Evolutionary conservation across 371 early-diverging fungal species (phyloP).

Genomic region (Cladochytrium tenue): DNA sequence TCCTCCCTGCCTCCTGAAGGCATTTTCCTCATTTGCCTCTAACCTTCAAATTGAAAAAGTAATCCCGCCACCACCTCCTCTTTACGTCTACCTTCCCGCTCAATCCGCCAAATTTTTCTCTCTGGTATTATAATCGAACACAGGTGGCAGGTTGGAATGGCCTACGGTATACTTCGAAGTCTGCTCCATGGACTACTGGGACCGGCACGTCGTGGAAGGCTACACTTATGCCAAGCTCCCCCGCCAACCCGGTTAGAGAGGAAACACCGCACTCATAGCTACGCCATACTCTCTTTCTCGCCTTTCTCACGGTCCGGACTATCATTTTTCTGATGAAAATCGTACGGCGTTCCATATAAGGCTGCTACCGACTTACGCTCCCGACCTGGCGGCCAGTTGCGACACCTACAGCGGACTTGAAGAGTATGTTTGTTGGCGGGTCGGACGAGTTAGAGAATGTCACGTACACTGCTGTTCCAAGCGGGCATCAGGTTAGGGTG

Average conservation of each 20-base stretch:
- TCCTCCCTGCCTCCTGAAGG: too few species aligned
- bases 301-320: too few species aligned
- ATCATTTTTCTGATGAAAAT: too few species aligned
- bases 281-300: too few species aligned
- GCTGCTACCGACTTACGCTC: constrained; percentile 22
- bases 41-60: too few species aligned
- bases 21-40: too few species aligned
- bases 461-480: constrained; percentile 18
- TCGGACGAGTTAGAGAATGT: constrained; percentile 32
- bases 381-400: constrained; percentile 39
- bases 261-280: not conserved
- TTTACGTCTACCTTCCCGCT: too few species aligned
- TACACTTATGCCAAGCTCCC: constrained; percentile 38
- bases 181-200: constrained; percentile 38
- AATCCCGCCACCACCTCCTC: too few species aligned
- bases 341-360: too few species aligned
- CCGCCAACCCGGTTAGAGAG: constrained; percentile 20
- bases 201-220: constrained; percentile 34
- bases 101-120: too few species aligned
- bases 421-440: constrained; percentile 43
- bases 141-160: constrained; percentile 11
- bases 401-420: constrained; percentile 17
- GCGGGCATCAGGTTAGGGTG: constrained; percentile 12
- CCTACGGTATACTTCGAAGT: constrained; percentile 39
- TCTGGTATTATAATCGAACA: too few species aligned